These are phyloP conservation scores for Penicillium sp. DNA, from an alignment of 2,329 filamentous ascomycete species.

Conservation along the genomic window DNA sequence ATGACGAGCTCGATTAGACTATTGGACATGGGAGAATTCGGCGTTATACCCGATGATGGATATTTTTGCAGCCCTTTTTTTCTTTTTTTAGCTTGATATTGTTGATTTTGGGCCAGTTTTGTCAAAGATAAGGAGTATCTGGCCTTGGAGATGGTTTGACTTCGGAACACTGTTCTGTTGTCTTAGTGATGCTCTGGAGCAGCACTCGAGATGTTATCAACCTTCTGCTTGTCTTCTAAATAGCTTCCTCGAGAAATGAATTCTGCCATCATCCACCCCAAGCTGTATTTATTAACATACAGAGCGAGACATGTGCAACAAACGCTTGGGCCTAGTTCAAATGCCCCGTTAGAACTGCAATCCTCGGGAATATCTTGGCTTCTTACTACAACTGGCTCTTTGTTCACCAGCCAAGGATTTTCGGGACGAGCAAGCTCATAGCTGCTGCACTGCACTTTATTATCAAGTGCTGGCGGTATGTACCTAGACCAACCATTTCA, in stretches of 20 bases:
- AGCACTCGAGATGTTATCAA: not conserved
- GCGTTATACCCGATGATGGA: constrained; percentile 32
- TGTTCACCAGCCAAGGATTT: not conserved
- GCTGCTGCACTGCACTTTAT: not conserved
- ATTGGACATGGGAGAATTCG: constrained; percentile 32
- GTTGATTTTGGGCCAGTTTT: not conserved
- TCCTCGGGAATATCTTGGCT: not conserved
- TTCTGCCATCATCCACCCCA: not conserved
- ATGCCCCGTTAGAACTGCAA: constrained; percentile 2
- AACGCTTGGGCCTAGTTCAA: not conserved
- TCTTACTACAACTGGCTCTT: not conserved
- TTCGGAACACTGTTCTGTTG: not conserved
- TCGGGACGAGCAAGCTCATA: not conserved
- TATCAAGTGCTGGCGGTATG: not conserved
- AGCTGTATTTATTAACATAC: not conserved
- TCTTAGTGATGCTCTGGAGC: not conserved
- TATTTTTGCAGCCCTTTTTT: constrained; percentile 13
- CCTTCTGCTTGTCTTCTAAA: not conserved
- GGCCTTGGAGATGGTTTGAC: not conserved
- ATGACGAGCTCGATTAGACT: constrained; percentile 29
- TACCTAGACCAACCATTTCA: not conserved
- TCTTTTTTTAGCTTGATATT: constrained; percentile 6
- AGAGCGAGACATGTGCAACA: not conserved
- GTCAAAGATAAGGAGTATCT: not conserved
- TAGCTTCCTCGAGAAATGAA: not conserved